phyloP scores from a whole-genome alignment of 148 eudicot species.

The Rhododendron simsii region DNA sequence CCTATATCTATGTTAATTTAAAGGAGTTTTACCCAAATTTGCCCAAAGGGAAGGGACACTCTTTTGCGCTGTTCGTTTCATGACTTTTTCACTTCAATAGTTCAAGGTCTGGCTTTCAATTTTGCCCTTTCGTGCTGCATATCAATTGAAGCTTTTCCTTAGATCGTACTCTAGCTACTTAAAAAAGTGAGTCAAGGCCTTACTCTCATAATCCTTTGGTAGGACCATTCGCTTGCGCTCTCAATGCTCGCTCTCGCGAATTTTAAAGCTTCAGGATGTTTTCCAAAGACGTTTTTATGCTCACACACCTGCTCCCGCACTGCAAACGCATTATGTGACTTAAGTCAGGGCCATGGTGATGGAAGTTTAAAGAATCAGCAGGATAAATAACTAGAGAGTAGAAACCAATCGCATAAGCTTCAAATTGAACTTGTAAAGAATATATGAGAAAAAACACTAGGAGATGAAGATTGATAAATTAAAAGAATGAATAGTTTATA shows the following conservation, averaged over 20 bases:
- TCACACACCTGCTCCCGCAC: background rate
- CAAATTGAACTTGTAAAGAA: background rate
- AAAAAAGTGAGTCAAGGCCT: background rate
- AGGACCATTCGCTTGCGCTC: background rate
- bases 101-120: background rate
- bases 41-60: background rate
- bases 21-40: background rate
- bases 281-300: background rate
- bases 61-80: background rate
- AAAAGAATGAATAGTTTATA: background rate
- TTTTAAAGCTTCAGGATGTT: too few species aligned
- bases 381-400: background rate
- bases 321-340: background rate
- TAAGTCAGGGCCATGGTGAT: background rate
- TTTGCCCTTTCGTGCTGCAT: background rate
- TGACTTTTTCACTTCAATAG: background rate
- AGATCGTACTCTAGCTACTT: background rate
- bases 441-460: background rate
- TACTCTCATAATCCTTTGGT: background rate
- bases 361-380: background rate
- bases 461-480: background rate
- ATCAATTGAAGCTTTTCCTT: background rate
- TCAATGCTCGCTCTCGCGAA: background rate
- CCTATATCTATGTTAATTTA: background rate
- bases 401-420: background rate